Base-by-base conservation (phyloP, 139 green algal species). In the Micractinium sp. region DNA sequence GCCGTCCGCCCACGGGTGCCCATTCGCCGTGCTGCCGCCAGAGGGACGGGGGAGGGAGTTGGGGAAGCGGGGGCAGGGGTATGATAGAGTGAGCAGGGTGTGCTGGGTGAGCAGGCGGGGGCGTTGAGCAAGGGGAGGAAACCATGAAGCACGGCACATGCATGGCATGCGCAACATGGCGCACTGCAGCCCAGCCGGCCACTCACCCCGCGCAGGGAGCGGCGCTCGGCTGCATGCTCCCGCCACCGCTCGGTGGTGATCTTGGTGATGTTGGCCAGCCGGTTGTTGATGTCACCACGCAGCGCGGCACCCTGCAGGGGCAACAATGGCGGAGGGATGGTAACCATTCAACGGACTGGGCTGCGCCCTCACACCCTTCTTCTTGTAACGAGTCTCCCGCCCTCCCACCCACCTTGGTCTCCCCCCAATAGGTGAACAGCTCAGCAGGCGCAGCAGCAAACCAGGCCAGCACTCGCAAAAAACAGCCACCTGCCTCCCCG, bases 211-310 rank as follows among this genome's bases (percentile, higher is more conserved):
- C 35, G 82, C 61, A n/a, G 67, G 9, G 36, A 41, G 27, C 82
- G 20, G 7, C 69, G 84, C 84, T 67, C 69, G 22, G 14, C 84
- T 7, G 69, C 69, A 29, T 88, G 71, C 39, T 88, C 84, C 3
- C 78, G 56, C 33, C 66, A 89, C 31, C 61, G 38, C 66, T 90
- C 87, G 9, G 78, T 86, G 27, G 74, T 73, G 31, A 90, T 82
- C 3, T 38, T 73, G 38, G 47, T 61, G 66, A 74, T 82, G 39
- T 82, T 74, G 31, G 81, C 56, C 74, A 92, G 33, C 78, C 85
- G 85, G 39, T 13, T 29, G 27, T 88, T 56, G 74, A 92, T 92
- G 84, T 92, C 79, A 29, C 66, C 53, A 16, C 85, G 61, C 66
- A 92, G 69, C 5, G 75, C 56, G 5, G 23, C 27, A n/a, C 85